phyloP scores from a whole-genome alignment of 2,329 filamentous ascomycete species.

The Bretziella fagacearum region DNA sequence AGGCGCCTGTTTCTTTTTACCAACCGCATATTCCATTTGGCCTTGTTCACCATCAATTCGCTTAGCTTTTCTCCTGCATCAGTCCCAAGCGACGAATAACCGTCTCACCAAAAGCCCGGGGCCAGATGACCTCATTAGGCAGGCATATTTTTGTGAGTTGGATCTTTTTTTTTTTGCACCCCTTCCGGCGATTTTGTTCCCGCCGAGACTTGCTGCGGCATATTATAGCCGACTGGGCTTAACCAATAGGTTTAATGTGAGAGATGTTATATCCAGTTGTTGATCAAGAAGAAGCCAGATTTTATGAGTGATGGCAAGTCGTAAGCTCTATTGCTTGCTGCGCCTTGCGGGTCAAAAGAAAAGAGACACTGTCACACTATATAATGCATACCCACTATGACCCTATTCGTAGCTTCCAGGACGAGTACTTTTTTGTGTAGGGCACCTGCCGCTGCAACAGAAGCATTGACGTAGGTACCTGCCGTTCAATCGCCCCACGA shows the following conservation, averaged over 20 bases:
- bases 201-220: no score
- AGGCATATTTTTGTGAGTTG: neutral
- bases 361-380: neutral
- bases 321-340: neutral
- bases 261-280: no score
- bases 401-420: neutral
- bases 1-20: neutral
- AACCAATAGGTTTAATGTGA: no score
- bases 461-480: constrained; percentile 2
- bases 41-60: neutral
- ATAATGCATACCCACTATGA: neutral
- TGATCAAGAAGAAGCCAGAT: no score
- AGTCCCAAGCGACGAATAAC: neutral
- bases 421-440: neutral
- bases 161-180: no score
- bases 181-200: no score
- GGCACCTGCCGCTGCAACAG: neutral
- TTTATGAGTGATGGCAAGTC: neutral
- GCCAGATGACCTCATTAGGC: neutral
- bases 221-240: no score
- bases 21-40: neutral
- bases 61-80: constrained; percentile 1
- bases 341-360: neutral
- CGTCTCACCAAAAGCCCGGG: neutral
- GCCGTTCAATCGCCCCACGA: constrained; percentile 5